Conservation (phyloP, 805 yeast species). For the Cyberlindnera subsufficiens region DNA sequence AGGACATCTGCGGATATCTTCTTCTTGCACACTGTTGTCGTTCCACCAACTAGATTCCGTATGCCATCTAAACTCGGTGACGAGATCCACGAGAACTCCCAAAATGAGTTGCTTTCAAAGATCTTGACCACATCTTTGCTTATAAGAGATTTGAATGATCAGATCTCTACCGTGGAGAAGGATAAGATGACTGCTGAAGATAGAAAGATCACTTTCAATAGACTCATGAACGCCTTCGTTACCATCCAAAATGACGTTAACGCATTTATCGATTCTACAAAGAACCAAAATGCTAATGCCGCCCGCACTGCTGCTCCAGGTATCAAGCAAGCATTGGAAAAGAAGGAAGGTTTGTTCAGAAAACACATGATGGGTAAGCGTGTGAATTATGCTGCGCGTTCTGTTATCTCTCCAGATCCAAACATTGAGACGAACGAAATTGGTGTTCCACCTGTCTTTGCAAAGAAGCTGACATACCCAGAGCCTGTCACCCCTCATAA, state of each 20-base stretch:
- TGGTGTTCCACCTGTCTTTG: slow-evolving; percentile 99
- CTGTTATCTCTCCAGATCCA: slow-evolving; percentile 98
- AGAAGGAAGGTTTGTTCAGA: slow-evolving; percentile 97
- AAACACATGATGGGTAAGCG: slow-evolving; percentile 99
- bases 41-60: slow-evolving; percentile 96
- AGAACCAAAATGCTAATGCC: slow-evolving; percentile 68
- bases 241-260: slow-evolving; percentile 93
- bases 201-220: slow-evolving; percentile 71
- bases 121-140: slow-evolving; percentile 73
- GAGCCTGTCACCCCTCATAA: slow-evolving; percentile 96
- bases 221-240: slow-evolving; percentile 94
- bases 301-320: slow-evolving; percentile 80
- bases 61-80: slow-evolving; percentile 96
- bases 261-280: slow-evolving; percentile 86
- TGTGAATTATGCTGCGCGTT: slow-evolving; percentile 97
- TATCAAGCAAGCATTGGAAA: slow-evolving; percentile 93
- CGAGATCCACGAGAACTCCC: slow-evolving; percentile 90
- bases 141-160: slow-evolving; percentile 87
- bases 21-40: slow-evolving; percentile 81
- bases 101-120: slow-evolving; percentile 80
- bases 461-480: slow-evolving; percentile 91
- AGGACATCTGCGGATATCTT: slow-evolving; percentile 70
- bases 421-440: slow-evolving; percentile 96
- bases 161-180: slow-evolving; percentile 56
- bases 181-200: slow-evolving; percentile 61